Evolutionary conservation across 331 rosid genomes (phyloP), one percentile per base, ranked within the genome.

Genomic region (Pyrus hybrid): DNA sequence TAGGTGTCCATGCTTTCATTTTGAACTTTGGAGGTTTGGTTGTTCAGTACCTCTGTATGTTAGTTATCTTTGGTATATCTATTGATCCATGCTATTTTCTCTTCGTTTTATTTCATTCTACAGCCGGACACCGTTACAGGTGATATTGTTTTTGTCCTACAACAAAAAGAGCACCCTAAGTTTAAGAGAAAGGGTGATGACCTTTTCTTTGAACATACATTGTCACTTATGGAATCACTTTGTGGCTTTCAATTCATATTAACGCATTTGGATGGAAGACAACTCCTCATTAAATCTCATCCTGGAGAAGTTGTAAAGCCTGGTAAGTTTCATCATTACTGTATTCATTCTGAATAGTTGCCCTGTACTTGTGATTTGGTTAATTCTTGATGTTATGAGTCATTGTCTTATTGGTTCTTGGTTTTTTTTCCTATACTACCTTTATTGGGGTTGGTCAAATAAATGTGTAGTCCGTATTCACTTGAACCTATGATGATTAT

Each of bases 41-140:
- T 35, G 43, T 35, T 35, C 12, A 9, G 43, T 37, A 51, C 70
- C 14, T n/a, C 53, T 12, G 14, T 33, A 11, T 61, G 22, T 60
- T 43, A 53, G 60, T 58, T 35, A 33, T 73, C 8, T 18, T 16
- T 12, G 25, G 8, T 13, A n/a, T 32, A 28, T 18, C 60, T 23
- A 29, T 67, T 64, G 56, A 61, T 58, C 67, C 60, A 0, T 18
- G 7, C 16, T 6, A 51, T 17, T 51, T 51, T 51, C 4, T 18
- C 20, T 30, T 30, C 1, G 0, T 20, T 25, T 32, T 30, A 51
- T 63, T 49, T 49, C 63, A 75, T 47, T 86, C 64, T 80, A 77
- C 93, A 92, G 97, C 97, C 97, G 0, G 97, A 92, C 56, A 92
- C 97, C 49, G 29, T 81, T 57, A 92, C 97, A 20, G 97, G 97